Base-by-base conservation (phyloP, 192 early-diverging fungal genomes). In the Fimicolochytrium jonesii region DNA sequence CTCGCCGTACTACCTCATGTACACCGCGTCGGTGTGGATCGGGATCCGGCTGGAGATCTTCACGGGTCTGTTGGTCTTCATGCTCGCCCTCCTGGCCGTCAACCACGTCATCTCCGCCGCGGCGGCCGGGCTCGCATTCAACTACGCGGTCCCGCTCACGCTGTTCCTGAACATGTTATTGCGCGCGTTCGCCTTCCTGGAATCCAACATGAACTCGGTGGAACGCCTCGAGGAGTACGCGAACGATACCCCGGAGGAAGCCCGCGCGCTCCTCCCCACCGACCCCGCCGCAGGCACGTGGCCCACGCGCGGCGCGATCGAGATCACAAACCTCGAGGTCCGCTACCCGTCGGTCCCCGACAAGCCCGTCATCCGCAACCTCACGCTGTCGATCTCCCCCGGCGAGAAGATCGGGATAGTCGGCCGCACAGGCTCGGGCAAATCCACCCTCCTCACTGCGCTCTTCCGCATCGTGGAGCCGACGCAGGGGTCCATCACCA, bases 71-170 rank as follows among this genome's bases (percentile, higher is more conserved):
- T 6, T 67, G 3, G 26, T 59, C 43, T 52, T 59, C 18, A 11
- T 15, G 11, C 26, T 59, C 9, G 48, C 56, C 5, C 10, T 51
- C 18, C 39, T 67, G 2, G 56, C 46, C 18, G 33, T 53, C 10
- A 55, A 22, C 22, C 46, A 49, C 28, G 64, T 56, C 26, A 71
- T 90, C 33, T 52, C 68, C n/a, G 75, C 91, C 25, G 72, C 86
- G 0, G 64, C 87, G 15, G 80, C 89, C 52, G 92, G 92, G 26
- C 78, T 96, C 5, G 77, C 86, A 0, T 76, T 94, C 15, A 79
- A 83, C 26, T 96, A 96, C 71, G 82, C 91, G 15, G 76, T 94
- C 36, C 81, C 81, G 53, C 80, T 93, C 48, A 92, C 89, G 28
- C 76, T 78, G 30, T 81, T 80, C 6, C 78, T 96, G 32, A 86